Evolutionary conservation across 2,329 filamentous ascomycete species (phyloP), one percentile per base, ranked within the genome.

Genomic region (Epichloe coenophiala): DNA sequence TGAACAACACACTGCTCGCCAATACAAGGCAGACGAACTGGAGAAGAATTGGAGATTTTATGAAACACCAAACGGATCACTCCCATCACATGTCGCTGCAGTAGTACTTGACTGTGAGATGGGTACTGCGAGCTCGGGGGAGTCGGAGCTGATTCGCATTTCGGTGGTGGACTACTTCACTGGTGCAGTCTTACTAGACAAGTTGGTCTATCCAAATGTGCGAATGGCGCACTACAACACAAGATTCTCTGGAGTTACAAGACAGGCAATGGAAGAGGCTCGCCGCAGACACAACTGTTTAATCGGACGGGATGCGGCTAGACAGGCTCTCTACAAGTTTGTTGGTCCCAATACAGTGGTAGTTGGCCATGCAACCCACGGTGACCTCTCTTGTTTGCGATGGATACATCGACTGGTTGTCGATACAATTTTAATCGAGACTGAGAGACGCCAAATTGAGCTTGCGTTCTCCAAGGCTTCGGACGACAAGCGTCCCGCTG

Each of bases 51-150:
- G 62, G 63, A 42, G 23, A 13, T 61, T 59, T 50, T 52, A 59
- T 35, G 23, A 49, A 17, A 65, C 62, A 0, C 17, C 33, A 1
- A 27, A 31, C 11, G 39, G 42, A 6, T 11, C 46, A 2, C 37
- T 40, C 3, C 23, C 36, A 6, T 42, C 27, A 15, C 53, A 47
- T 13, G 54, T 55, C 13, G 52, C 39, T 43, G 64, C 58, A 2
- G 68, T 79, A 3, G 73, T 70, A 0, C 61, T 80, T 3, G 75
- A 78, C 53, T 79, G 76, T 54, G 76, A 80, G 55, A 78, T 79
- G 74, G 75, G 76, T 13, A 68, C 64, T 0, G 63, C 71, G 2
- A 55, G 57, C 8, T 62, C 61, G 5, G 68, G 71, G 71, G 73
- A 78, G 9, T 60, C 62, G 0, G 75, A 78, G 53, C 61, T 80